These are phyloP conservation scores for Tulasnella sp. DNA, from an alignment of 768 basidiomycete species.

Conservation along the genomic window DNA sequence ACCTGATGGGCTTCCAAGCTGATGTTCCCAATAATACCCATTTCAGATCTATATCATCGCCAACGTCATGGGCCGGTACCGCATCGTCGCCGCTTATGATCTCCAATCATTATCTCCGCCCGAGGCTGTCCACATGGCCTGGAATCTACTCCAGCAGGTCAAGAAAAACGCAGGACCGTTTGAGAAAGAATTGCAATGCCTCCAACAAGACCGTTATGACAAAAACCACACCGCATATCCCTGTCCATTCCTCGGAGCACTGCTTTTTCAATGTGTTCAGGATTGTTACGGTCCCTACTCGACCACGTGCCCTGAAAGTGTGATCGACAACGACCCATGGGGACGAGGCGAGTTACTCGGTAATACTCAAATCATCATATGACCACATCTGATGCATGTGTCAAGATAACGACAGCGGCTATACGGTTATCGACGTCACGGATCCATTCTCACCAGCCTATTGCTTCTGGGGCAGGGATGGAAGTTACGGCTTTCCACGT, in stretches of 20 bases:
- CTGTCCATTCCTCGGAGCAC: background rate
- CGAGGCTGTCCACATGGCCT: background rate
- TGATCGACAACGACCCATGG: background rate
- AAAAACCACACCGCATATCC: background rate
- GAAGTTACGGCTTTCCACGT: background rate
- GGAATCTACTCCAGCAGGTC: background rate
- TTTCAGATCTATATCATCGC: background rate
- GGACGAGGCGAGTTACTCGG: background rate
- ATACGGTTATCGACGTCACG: background rate
- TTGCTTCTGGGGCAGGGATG: background rate
- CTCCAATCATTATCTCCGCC: background rate
- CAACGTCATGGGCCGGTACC: background rate
- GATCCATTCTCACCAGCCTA: background rate
- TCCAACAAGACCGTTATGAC: background rate
- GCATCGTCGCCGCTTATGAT: background rate
- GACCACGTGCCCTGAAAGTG: background rate
- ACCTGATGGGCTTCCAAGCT: too few species aligned
- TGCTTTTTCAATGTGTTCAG: background rate
- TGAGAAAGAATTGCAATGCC: background rate
- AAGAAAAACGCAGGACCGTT: background rate
- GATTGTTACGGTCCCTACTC: background rate
- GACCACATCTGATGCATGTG: background rate
- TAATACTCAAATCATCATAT: background rate
- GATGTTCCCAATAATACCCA: too few species aligned
- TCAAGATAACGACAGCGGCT: background rate